A percentile compares a stretch with the other conserved stretches of the same genome.
Evolutionary conservation across 2,329 filamentous ascomycete species (phyloP).

Genomic region (Trichoderma koningiopsis): DNA sequence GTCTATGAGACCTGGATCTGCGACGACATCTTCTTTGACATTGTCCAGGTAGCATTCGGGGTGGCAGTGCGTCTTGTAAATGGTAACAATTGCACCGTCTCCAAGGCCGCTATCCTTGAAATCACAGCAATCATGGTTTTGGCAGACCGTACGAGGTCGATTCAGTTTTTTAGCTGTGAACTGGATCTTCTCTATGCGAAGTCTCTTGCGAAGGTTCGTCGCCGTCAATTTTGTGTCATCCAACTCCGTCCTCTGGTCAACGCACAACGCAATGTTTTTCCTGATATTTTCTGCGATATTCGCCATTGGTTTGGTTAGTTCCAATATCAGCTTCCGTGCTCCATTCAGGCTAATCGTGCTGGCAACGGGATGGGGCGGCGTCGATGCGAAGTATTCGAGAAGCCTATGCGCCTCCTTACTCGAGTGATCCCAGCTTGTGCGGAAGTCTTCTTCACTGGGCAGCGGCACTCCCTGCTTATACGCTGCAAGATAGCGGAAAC

Average conservation of each 20-base stretch:
- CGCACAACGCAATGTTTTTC: constrained; percentile 23
- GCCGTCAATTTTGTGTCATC: not conserved
- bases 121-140: constrained; percentile 23
- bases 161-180: not conserved
- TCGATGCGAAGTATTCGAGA: constrained; percentile 5
- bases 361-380: constrained; percentile 28
- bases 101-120: constrained; percentile 15
- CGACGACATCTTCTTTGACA: constrained; percentile 24
- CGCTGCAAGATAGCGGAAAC: constrained; percentile 22
- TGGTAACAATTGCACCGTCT: not conserved
- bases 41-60: constrained; percentile 18
- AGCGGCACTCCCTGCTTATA: not conserved
- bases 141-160: constrained; percentile 26
- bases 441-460: constrained; percentile 5
- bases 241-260: not conserved
- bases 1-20: constrained; percentile 14
- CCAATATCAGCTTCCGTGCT: constrained; percentile 12
- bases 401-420: constrained; percentile 26
- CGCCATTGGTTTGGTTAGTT: constrained; percentile 30
- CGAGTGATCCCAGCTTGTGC: constrained; percentile 30
- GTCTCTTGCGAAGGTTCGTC: not conserved
- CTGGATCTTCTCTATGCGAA: constrained; percentile 17
- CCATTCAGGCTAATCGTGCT: constrained; percentile 31
- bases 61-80: constrained; percentile 30
- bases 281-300: constrained; percentile 24